Evolutionary conservation across 208 protist species (phyloP), one percentile per base, ranked within the genome.

Genomic region (Trypanosoma rangeli): DNA sequence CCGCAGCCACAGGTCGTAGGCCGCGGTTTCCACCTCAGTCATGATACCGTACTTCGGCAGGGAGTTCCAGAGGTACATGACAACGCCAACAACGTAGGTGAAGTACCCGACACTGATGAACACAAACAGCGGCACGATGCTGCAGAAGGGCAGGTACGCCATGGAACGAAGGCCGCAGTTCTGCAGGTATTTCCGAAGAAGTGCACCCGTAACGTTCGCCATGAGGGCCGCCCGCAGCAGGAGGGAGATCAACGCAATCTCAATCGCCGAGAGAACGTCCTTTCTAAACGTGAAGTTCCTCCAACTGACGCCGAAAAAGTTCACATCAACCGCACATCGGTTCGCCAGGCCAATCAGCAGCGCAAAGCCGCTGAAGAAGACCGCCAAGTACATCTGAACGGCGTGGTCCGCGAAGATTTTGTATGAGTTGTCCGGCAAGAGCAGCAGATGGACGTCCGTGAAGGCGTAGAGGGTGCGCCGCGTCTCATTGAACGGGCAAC

Each of bases 11-110:
- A 63, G 61, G 78, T 88, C 90, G 83, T 94, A 93, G 65, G 91
- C 86, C 13, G 68, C 79, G 60, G 89, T 89, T 64, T 94, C 85
- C 13, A 39, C 66, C 22, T 78, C 73, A 10, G 81, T 86, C 85
- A 94, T 90, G 62, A 92, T 74, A 28, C 86, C 86, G 60, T 93
- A 91, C 73, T 92, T 91, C 57, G 86, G 85, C 26, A 91, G 57
- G 8, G 85, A 55, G 69, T 94, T 87, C 50, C 64, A 79, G 3
- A 94, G 71, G 65, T 94, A 91, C 46, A 94, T n/a, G 67, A 63
- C 12, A 24, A 76, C 12, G 20, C 82, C 81, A 1, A 89, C 64
- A 22, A 68, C 59, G 63, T 87, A 93, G 16, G 74, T 80, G 42
- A 85, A 64, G 78, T 74, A 90, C 20, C 85, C 83, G 24, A 84